Evolutionary conservation across 1,139 yeast genomes (phyloP), one percentile per base, ranked within the genome.

Genomic region (Lodderomyces metapsilosis): DNA sequence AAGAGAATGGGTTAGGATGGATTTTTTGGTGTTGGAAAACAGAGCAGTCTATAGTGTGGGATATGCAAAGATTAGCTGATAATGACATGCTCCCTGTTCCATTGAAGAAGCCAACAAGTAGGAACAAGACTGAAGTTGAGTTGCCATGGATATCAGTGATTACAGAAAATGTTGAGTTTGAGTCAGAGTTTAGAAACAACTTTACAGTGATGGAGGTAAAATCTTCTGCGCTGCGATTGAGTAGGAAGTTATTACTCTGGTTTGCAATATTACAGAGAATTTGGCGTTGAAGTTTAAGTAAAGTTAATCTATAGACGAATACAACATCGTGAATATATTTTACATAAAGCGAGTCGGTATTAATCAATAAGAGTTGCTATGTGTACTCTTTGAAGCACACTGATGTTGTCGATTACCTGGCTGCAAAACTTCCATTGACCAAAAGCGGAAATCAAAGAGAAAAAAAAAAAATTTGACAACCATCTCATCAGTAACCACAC

Each of bases 11-110:
- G 13, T 43, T 43, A 30, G 63, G 63, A 11, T 58, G 62, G 63
- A 57, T 54, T 17, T 59, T 56, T 36, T 58, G 63, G 63, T 51
- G 57, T 38, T 58, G 44, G 45, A 58, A 57, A 41, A 57, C 63
- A 1, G 63, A 59, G 42, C 40, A 39, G n/a, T 43, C 62, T 2
- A 43, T 54, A 35, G 55, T 49, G 36, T 59, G 62, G 63, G 64
- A 58, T 49, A 54, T 52, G 39, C 36, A 35, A 17, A 30, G 43
- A 33, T 40, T 47, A 23, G 24, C 38, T n/a, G 34, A 28, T 11
- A 30, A 35, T 1, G 27, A 34, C 11, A 43, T 47, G 48, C 37
- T 47, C 22, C 50, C 50, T 7, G 24, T 30, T 15, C 50, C 50
- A 3, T 41, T 42, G 12, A 33, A 20, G 17, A 8, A 8, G 30